Evolutionary conservation across 176 grass and related monocot genomes (phyloP).

Genomic region (Echinochloa phyllopogon): DNA sequence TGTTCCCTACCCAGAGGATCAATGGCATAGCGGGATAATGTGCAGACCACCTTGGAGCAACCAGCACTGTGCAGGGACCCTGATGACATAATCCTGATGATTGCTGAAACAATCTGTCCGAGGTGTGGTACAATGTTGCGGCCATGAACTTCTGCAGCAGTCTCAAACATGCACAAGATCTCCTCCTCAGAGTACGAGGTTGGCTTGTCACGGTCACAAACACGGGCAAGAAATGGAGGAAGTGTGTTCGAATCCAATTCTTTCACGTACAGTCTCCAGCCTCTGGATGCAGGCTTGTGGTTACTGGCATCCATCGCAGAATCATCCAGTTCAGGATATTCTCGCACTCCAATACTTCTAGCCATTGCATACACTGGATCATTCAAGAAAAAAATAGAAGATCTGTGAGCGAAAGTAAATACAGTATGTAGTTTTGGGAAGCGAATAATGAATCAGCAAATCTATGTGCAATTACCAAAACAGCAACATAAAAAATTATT

Average conservation of each 20-base stretch:
- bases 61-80: constrained; percentile 37
- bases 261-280: constrained; percentile 53
- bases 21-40: constrained; percentile 55
- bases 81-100: constrained; percentile 55
- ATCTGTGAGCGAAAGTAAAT: background rate
- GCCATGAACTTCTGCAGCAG: constrained; percentile 61
- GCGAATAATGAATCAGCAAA: background rate
- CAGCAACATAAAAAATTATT: background rate
- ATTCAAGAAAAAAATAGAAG: constrained; percentile 27
- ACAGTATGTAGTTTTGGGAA: background rate
- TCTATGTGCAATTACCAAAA: background rate
- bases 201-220: constrained; percentile 50
- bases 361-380: constrained; percentile 57
- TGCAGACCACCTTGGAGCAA: constrained; percentile 57
- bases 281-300: constrained; percentile 39
- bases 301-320: constrained; percentile 8
- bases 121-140: constrained; percentile 54
- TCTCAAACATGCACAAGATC: constrained; percentile 59
- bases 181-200: constrained; percentile 38
- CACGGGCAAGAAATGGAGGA: constrained; percentile 56
- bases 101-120: constrained; percentile 40
- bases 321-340: constrained; percentile 34
- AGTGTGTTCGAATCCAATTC: constrained; percentile 60
- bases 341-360: constrained; percentile 20
- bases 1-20: constrained; percentile 53